These are phyloP conservation scores for Geotrichum aggregatum DNA, from an alignment of 1,139 yeast genomes.

Conservation along the genomic window DNA sequence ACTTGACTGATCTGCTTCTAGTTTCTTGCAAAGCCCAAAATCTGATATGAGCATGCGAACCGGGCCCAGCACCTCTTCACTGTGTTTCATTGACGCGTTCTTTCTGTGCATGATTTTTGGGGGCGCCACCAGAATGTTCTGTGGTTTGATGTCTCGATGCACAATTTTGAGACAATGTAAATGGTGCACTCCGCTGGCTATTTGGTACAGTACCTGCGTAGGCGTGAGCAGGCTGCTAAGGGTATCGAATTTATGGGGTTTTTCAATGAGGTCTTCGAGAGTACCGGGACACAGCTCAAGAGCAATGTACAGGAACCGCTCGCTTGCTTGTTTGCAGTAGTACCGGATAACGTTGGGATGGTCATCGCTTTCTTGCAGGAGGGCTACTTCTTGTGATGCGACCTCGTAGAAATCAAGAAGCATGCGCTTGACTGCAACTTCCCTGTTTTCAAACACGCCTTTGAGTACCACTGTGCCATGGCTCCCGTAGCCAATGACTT, in stretches of 20 bases:
- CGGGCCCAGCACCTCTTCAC: constrained; percentile 34
- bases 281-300: constrained; percentile 87
- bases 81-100: constrained; percentile 26
- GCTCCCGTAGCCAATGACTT: constrained; percentile 86
- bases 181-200: constrained; percentile 81
- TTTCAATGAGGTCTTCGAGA: constrained; percentile 67
- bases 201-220: constrained; percentile 63
- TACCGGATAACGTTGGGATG: constrained; percentile 93
- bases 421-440: constrained; percentile 95
- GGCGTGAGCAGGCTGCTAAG: constrained; percentile 39
- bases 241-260: constrained; percentile 29
- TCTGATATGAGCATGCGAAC: constrained; percentile 81
- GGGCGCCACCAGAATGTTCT: constrained; percentile 82
- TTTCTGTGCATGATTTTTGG: constrained; percentile 43
- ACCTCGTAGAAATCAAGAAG: constrained; percentile 86
- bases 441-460: constrained; percentile 86
- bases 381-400: constrained; percentile 88
- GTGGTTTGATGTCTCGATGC: constrained; percentile 94
- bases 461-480: constrained; percentile 93
- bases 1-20: constrained; percentile 89
- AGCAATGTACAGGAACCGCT: constrained; percentile 86
- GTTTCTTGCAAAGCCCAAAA: constrained; percentile 88
- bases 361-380: constrained; percentile 90
- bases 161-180: constrained; percentile 87
- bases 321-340: constrained; percentile 85